These are phyloP conservation scores for Chenopodium berlandieri DNA, from an alignment of 148 eudicot species.

Conservation along the genomic window DNA sequence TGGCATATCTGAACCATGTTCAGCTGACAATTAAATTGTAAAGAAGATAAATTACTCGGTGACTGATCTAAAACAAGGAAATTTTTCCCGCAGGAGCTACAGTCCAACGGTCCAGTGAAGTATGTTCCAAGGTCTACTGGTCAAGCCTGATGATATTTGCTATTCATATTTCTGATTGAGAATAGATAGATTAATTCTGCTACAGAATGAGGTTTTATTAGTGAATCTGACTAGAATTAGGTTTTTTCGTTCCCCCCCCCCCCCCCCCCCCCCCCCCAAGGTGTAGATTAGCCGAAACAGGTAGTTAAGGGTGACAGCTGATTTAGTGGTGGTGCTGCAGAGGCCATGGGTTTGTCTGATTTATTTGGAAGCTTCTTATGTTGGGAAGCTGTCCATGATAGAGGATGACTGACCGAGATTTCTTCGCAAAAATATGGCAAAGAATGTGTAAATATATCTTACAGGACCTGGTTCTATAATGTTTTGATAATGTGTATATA, in stretches of 20 bases:
- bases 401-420: not conserved
- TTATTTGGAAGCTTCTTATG: not conserved
- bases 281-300: not conserved
- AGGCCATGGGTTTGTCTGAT: not conserved
- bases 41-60: not conserved
- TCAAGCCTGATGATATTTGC: not conserved
- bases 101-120: not conserved
- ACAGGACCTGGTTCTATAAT: not conserved
- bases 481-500: not conserved
- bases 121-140: not conserved
- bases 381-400: not conserved
- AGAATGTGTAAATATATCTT: not conserved
- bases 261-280: not conserved
- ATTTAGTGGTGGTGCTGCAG: not conserved
- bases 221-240: not conserved
- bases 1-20: not conserved
- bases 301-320: not conserved
- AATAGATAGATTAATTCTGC: not conserved
- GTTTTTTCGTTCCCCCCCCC: too few species aligned
- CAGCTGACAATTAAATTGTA: not conserved
- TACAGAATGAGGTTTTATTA: not conserved
- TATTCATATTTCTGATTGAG: not conserved
- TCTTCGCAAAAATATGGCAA: not conserved
- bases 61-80: not conserved
- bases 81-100: not conserved